phyloP scores from a whole-genome alignment of 805 yeast genomes.

The Komagataella phaffii region DNA sequence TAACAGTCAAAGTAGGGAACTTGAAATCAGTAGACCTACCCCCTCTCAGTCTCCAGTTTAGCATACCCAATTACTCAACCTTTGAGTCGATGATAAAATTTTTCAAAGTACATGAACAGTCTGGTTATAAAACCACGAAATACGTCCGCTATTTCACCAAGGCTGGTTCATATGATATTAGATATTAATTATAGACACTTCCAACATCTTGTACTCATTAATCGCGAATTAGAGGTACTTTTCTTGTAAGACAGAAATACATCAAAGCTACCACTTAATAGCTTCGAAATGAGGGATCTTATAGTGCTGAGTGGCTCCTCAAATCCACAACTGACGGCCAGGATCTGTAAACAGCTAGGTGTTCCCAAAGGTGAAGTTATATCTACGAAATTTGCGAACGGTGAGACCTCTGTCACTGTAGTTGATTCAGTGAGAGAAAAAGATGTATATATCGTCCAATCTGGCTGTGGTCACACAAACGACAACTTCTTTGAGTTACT shows the following conservation, averaged over 20 bases:
- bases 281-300: constrained; percentile 54
- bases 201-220: neutral
- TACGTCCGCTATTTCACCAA: constrained; percentile 76
- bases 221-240: neutral
- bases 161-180: constrained; percentile 71
- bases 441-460: constrained; percentile 84
- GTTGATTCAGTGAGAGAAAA: constrained; percentile 88
- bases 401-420: constrained; percentile 84
- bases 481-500: constrained; percentile 75
- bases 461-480: constrained; percentile 80
- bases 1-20: constrained; percentile 17
- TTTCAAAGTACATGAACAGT: constrained; percentile 48
- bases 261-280: neutral
- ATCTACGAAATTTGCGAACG: constrained; percentile 67
- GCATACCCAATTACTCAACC: constrained; percentile 59
- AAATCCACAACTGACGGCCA: constrained; percentile 63
- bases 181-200: constrained; percentile 28
- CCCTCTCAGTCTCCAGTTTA: constrained; percentile 60
- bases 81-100: constrained; percentile 68
- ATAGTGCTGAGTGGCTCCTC: constrained; percentile 86
- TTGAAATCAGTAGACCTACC: constrained; percentile 22
- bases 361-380: constrained; percentile 56
- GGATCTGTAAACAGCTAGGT: constrained; percentile 70
- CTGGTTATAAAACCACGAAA: constrained; percentile 58
- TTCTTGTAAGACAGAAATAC: neutral